Conservation (phyloP, 768 basidiomycete species). For the Neoboletus brunneissimus region DNA sequence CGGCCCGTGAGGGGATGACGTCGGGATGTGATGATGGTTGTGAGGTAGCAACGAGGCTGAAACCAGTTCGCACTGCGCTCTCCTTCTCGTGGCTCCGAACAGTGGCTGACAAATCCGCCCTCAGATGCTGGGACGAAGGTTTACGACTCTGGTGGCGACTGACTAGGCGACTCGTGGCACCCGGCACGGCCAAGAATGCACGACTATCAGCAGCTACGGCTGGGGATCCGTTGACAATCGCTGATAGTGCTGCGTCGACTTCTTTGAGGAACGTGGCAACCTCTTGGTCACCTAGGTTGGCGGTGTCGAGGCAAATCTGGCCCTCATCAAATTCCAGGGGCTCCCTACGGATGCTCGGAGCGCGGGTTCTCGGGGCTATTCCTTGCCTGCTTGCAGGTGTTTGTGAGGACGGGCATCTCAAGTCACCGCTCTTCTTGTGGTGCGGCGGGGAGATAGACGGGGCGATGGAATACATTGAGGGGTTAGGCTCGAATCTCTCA, state of each 20-base stretch:
- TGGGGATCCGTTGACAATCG: slow-evolving; percentile 24
- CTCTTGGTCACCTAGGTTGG: slow-evolving; percentile 30
- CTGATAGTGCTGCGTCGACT: slow-evolving; percentile 29
- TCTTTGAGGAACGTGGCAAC: slow-evolving; percentile 32
- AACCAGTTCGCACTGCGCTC: slow-evolving; percentile 23
- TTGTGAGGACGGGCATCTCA: slow-evolving; percentile 23
- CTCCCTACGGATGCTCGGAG: slow-evolving; percentile 30
- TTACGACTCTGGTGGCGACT: slow-evolving; percentile 31
- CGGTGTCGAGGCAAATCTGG: slow-evolving; percentile 32
- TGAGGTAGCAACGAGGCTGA: slow-evolving; percentile 32
- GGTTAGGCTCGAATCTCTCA: slow-evolving; percentile 27
- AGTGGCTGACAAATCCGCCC: slow-evolving; percentile 30
- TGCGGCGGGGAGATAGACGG: slow-evolving; percentile 27
- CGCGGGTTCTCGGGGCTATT: slow-evolving; percentile 19
- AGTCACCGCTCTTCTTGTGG: slow-evolving; percentile 22
- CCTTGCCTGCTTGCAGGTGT: slow-evolving; percentile 29
- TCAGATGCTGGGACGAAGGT: slow-evolving; percentile 30
- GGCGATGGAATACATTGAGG: slow-evolving; percentile 32
- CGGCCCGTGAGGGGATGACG: slow-evolving; percentile 23
- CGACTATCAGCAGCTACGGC: slow-evolving; percentile 31
- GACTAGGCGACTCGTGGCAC: slow-evolving; percentile 22
- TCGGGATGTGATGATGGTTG: slow-evolving; percentile 24
- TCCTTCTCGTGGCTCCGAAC: slow-evolving; percentile 28
- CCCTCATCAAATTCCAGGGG: slow-evolving; percentile 30
- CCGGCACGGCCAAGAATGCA: slow-evolving; percentile 29